These are phyloP conservation scores for Monilinia laxa DNA, from an alignment of 2,329 filamentous ascomycete species.

Conservation along the genomic window DNA sequence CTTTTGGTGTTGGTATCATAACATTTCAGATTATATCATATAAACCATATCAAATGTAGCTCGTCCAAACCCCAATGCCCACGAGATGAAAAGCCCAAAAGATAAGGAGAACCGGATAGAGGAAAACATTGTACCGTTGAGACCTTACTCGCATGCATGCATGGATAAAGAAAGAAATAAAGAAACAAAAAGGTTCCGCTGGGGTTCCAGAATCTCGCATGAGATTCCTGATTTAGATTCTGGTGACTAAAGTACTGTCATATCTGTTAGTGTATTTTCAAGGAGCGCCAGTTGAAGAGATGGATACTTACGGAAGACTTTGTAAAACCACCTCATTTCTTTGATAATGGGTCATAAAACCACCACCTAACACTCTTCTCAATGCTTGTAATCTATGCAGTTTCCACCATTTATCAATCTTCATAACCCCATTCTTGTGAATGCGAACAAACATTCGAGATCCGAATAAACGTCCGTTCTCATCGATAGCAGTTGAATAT, in stretches of 20 bases:
- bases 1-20: neutral
- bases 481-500: conserved; percentile 62
- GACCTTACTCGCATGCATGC: neutral
- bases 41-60: too few species aligned
- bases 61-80: neutral
- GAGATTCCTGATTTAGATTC: neutral
- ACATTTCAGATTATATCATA: neutral
- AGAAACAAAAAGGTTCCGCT: neutral
- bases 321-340: conserved; percentile 61
- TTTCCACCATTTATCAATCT: conserved; percentile 74
- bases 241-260: neutral
- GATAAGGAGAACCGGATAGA: neutral
- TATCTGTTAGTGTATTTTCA: neutral
- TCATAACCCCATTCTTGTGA: conserved; percentile 57
- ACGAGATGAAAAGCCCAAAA: neutral
- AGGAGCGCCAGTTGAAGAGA: neutral
- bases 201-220: neutral
- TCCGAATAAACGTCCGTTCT: conserved; percentile 59
- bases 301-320: conserved; percentile 48
- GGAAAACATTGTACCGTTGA: neutral
- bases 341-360: conserved; percentile 63
- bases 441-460: conserved; percentile 62
- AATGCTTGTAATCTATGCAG: conserved; percentile 61
- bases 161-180: too few species aligned
- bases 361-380: conserved; percentile 59